Conservation (phyloP, 805 yeast species). For the Suhomyces sp. region DNA sequence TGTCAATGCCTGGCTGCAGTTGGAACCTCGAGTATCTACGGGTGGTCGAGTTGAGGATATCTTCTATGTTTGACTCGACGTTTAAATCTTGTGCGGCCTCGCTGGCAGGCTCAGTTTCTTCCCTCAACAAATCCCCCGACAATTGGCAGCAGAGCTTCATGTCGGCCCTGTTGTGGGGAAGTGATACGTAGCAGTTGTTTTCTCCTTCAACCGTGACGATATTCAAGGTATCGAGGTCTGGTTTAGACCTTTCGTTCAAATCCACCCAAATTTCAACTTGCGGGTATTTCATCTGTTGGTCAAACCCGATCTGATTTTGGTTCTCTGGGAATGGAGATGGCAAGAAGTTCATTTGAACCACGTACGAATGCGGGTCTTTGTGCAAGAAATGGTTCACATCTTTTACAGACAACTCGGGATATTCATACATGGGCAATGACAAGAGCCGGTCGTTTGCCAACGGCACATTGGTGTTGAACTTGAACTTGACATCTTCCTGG, state of each 20-base stretch:
- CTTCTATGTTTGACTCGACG: slow-evolving; percentile 8
- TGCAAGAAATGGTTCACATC: slow-evolving; percentile 22
- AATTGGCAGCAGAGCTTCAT: slow-evolving; percentile 42
- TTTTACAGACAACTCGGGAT: slow-evolving; percentile 9
- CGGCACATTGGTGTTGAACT: slow-evolving; percentile 35
- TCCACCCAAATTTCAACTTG: slow-evolving; percentile 58
- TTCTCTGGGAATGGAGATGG: slow-evolving; percentile 38
- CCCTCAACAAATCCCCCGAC: slow-evolving; percentile 31
- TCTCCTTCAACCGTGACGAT: slow-evolving; percentile 48
- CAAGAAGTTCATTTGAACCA: slow-evolving; percentile 43
- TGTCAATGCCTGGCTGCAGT: slow-evolving; percentile 41
- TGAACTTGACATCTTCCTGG: slow-evolving; percentile 10
- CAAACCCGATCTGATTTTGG: not conserved
- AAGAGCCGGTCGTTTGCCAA: slow-evolving; percentile 31
- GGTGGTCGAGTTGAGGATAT: slow-evolving; percentile 18
- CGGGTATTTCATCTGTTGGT: slow-evolving; percentile 37
- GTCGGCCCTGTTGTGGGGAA: slow-evolving; percentile 44
- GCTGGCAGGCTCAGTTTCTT: slow-evolving; percentile 5
- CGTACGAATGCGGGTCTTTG: slow-evolving; percentile 23
- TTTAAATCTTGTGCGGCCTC: slow-evolving; percentile 4
- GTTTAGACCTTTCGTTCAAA: slow-evolving; percentile 33
- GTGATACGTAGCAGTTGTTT: slow-evolving; percentile 36
- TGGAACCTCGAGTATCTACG: slow-evolving; percentile 27
- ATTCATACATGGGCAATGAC: slow-evolving; percentile 25
- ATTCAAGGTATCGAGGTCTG: slow-evolving; percentile 38